Percentiles rank a stretch among this genome's conserved stretches.
phyloP scores from a whole-genome alignment of 257 asterid genomes.

The Scutellaria minor region DNA sequence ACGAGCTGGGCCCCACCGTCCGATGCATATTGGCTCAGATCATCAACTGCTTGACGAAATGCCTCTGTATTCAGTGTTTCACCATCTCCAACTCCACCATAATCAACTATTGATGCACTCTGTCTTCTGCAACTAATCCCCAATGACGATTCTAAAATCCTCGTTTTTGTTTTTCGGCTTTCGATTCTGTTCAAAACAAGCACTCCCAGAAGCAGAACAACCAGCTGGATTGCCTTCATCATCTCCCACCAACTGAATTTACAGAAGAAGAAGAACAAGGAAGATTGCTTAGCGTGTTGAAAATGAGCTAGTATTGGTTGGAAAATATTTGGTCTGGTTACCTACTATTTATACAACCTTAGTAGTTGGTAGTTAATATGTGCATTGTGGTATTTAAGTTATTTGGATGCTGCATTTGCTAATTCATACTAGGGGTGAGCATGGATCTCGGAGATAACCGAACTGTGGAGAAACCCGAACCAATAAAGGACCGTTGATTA shows the following conservation, averaged over 20 bases:
- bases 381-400: not conserved
- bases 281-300: not conserved
- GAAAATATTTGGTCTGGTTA: not conserved
- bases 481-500: too few relatives aligned
- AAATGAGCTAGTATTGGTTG: constrained; percentile 34
- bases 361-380: not conserved
- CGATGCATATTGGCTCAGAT: constrained; percentile 54
- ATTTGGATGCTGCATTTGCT: too few relatives aligned
- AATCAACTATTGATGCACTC: constrained; percentile 68
- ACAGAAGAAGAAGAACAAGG: too few relatives aligned
- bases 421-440: too few relatives aligned
- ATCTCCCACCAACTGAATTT: too few relatives aligned
- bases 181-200: constrained; percentile 37
- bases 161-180: constrained; percentile 43
- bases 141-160: constrained; percentile 27
- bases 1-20: constrained; percentile 76
- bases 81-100: constrained; percentile 85
- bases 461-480: too few relatives aligned
- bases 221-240: constrained; percentile 31
- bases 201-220: constrained; percentile 35
- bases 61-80: constrained; percentile 68
- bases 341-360: constrained; percentile 37
- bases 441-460: too few relatives aligned
- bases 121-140: constrained; percentile 73
- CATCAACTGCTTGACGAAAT: constrained; percentile 58